phyloP scores from a whole-genome alignment of 208 protist genomes.

The Phytomonas francai region DNA sequence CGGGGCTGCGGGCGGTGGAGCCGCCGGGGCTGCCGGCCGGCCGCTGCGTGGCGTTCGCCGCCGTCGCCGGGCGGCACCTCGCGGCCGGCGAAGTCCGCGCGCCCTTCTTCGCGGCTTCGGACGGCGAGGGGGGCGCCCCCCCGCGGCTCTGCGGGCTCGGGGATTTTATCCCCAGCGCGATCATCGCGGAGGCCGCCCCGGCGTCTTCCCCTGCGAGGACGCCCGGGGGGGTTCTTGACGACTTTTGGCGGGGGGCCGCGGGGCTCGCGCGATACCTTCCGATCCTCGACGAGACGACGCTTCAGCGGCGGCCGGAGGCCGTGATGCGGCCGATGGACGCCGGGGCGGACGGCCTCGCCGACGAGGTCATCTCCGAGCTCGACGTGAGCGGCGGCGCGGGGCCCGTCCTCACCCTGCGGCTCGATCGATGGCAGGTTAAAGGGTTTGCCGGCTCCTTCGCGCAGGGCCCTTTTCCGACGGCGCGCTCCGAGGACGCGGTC shows the following conservation, averaged over 20 bases:
- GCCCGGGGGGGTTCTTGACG: background rate
- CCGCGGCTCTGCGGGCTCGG: slow-evolving; percentile 8
- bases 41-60: slow-evolving; percentile 55
- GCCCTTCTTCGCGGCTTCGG: slow-evolving; percentile 45
- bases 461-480: background rate
- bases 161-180: slow-evolving; percentile 24
- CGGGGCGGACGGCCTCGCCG: slow-evolving; percentile 38
- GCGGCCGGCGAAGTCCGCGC: slow-evolving; percentile 43
- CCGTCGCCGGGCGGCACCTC: slow-evolving; percentile 41
- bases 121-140: background rate
- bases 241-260: background rate
- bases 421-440: background rate
- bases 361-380: slow-evolving; percentile 64
- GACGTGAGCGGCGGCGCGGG: slow-evolving; percentile 40
- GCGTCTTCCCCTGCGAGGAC: background rate
- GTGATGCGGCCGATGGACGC: slow-evolving; percentile 73
- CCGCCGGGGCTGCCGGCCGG: slow-evolving; percentile 13
- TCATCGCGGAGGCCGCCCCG: slow-evolving; percentile 15
- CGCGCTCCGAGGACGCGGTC: background rate
- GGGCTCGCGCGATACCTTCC: slow-evolving; percentile 38
- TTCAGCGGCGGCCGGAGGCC: slow-evolving; percentile 28
- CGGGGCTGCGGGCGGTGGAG: slow-evolving; percentile 7
- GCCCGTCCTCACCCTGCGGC: background rate
- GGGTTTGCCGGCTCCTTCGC: too few species aligned
- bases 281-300: slow-evolving; percentile 34